Evolutionary conservation across 805 yeast species (phyloP), one percentile per base, ranked within the genome.

Genomic region (Priceomyces melissophilus): DNA sequence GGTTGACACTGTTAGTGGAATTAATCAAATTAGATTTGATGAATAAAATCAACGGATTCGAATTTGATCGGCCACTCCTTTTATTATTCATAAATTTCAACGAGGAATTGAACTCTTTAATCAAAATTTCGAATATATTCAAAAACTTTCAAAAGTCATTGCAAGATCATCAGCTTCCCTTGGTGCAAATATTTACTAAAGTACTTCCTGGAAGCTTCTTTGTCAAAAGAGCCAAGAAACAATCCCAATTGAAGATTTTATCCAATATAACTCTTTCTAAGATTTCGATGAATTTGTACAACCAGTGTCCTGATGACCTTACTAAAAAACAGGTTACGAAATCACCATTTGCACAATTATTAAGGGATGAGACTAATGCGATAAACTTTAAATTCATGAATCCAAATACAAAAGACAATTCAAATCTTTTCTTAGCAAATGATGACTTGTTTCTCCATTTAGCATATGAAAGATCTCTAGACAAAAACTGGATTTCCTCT

Each of bases 401-500:
- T 42, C 39, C 40, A 7, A 49, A 45, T 20, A 35, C 39, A 4
- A 40, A 37, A 20, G 44, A 44, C 16, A 37, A 38, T 3, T 43
- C 40, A 23, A 48, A 42, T 10, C 55, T 48, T 10, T 56, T 54
- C 13, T 47, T 52, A 35, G 55, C 54, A 30, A 54, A 73, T n/a
- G 85, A 84, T 44, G 96, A 89, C 52, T 70, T 86, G 1, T 86
- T 80, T 50, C 68, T 91, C 15, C 98, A 93, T 56, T 71, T 93
- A 9, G 88, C 96, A 1, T 91, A 90, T 53, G 87, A 88, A 25
- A 61, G 95, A 39, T 84, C 96, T 0, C 69, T 77, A 3, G 96
- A 90, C 58, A 81, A 80, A 45, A 79, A 78, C 40, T 91, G 96
- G 96, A 72, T 88, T 33, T 79, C 82, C 15, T 95, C 87, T 0